phyloP scores from a whole-genome alignment of 2,329 filamentous ascomycete species.

The Bipolaris cookei region DNA sequence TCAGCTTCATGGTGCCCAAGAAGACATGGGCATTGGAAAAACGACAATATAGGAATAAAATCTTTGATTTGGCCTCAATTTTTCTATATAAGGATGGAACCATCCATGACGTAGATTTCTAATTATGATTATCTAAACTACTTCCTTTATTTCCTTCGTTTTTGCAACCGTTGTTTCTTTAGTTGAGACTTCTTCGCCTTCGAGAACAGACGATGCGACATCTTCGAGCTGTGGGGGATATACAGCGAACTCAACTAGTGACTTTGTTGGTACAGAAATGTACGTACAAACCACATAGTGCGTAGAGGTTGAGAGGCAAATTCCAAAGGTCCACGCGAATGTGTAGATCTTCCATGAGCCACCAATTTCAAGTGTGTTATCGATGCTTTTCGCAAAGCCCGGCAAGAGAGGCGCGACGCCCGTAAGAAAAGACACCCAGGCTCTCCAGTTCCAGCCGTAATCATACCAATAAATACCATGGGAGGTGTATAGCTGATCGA shows the following conservation, averaged over 20 bases:
- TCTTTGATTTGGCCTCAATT: too few species aligned
- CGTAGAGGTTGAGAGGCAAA: slow-evolving; percentile 43
- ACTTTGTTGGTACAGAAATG: slow-evolving; percentile 44
- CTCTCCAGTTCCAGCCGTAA: slow-evolving; percentile 45
- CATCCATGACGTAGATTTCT: background rate
- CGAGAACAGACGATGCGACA: slow-evolving; percentile 22
- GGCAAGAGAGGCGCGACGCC: slow-evolving; percentile 47
- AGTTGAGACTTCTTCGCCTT: slow-evolving; percentile 29
- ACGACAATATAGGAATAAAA: too few species aligned
- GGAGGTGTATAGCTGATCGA: slow-evolving; percentile 43
- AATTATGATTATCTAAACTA: slow-evolving; percentile 13
- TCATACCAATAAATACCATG: slow-evolving; percentile 45
- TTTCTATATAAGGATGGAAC: background rate
- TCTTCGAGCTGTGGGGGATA: slow-evolving; percentile 47
- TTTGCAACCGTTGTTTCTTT: slow-evolving; percentile 31
- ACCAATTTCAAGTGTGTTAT: slow-evolving; percentile 46
- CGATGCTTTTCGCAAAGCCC: slow-evolving; percentile 51
- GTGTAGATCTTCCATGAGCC: slow-evolving; percentile 53
- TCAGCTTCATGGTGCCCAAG: background rate
- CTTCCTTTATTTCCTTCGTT: slow-evolving; percentile 34
- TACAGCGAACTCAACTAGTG: slow-evolving; percentile 47
- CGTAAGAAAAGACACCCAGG: slow-evolving; percentile 39
- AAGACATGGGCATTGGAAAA: background rate
- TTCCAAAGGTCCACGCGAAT: slow-evolving; percentile 54
- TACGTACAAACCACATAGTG: slow-evolving; percentile 52